Conservation (phyloP, 345 rosid species). For the Bretschneidera sinensis region DNA sequence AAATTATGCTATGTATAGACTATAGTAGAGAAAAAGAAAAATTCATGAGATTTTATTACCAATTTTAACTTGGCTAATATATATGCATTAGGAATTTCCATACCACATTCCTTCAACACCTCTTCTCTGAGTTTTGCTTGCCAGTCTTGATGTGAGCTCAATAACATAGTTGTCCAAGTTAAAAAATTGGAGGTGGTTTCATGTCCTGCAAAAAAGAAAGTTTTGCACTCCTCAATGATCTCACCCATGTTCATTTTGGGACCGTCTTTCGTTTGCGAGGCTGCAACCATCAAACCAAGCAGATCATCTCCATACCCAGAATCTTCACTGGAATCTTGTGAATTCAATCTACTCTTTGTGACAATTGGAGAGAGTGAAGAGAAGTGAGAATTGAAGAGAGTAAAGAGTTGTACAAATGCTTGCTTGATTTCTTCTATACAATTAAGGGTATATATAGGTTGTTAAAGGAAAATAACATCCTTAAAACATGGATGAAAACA, state of each 20-base stretch:
- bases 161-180: conserved; percentile 51
- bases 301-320: conserved; percentile 34
- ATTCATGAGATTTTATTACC: too few relatives aligned
- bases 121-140: conserved; percentile 53
- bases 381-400: too few relatives aligned
- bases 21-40: too few relatives aligned
- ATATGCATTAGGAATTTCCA: conserved; percentile 33
- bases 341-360: conserved; percentile 24
- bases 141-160: conserved; percentile 53
- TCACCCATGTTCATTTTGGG: conserved; percentile 26
- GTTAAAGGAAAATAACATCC: too few relatives aligned
- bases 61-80: conserved; percentile 29
- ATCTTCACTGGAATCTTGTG: conserved; percentile 2
- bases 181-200: too few relatives aligned
- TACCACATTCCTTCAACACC: conserved; percentile 37
- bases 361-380: too few relatives aligned
- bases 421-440: too few relatives aligned
- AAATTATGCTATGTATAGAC: too few relatives aligned
- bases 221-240: conserved; percentile 65
- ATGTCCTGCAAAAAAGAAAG: conserved; percentile 57
- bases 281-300: conserved; percentile 35
- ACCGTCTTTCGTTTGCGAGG: conserved; percentile 10
- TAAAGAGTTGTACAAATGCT: too few relatives aligned
- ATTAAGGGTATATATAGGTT: too few relatives aligned
- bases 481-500: too few relatives aligned